Base-by-base conservation (phyloP, 2,329 filamentous ascomycete genomes). In the Grosmannia penicillata region DNA sequence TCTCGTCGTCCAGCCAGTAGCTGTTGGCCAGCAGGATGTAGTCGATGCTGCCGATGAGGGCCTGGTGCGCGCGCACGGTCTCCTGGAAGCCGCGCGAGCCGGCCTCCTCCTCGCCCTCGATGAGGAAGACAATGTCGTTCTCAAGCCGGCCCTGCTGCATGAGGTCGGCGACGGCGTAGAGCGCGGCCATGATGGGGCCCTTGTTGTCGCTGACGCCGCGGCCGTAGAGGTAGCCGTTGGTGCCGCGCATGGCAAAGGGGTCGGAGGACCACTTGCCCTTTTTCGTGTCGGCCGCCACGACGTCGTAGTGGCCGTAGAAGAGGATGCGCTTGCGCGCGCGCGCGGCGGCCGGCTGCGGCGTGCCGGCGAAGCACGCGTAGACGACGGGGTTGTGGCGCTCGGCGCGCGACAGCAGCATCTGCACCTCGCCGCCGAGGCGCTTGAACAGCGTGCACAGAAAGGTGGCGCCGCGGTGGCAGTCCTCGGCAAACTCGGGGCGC, bases 191-290 rank as follows among this genome's bases (percentile, higher is more conserved):
- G 43, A 95, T 85, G 0, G 91, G 91, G 0, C 93, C 91, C 56
- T 98, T 98, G 62, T 98, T 96, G 57, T 98, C 91, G 34, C 86
- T 93, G 13, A 93, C 83, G n/a, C 91, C 91, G 49, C 91, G 82
- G 3, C 91, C 91, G 47, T 98, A 96, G 2, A 96, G 65, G 54
- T 89, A 96, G 0, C 91, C 89, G 49, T 94, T 87, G 40, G 85
- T 75, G 4, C 91, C 91, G 36, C 80, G 80, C 52, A 96, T 70
- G n/a, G 78, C 70, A 54, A 96, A 98, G 0, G 91, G 93, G 45
- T 96, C 83, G 2, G 76, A 77, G 28, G 74, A 70, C 91, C 91
- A 98, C 48, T 84, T 89, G 27, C 74, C 72, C 41, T 79, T 76
- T 45, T 82, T 82, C 27, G 80, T 78, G 47, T 94, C 85, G 0